Conservation (phyloP, 768 basidiomycete genomes). For the Auricularia heimuer region DNA sequence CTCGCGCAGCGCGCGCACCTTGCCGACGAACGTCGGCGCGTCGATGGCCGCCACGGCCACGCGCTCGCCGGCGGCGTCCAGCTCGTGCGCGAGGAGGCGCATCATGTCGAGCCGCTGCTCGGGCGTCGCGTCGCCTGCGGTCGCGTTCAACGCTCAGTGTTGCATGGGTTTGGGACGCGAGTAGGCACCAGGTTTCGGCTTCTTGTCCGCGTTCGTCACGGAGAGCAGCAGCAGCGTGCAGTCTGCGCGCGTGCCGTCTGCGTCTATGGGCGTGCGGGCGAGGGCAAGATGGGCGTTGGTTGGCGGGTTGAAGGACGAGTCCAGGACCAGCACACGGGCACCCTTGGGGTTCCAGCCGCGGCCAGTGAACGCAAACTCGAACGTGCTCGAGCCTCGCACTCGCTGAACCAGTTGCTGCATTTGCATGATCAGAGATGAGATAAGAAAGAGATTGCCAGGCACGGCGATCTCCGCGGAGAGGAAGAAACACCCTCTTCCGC, state of each 20-base stretch:
- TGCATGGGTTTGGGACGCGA: background rate
- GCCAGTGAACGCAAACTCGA: background rate
- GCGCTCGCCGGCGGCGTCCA: background rate
- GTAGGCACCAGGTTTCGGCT: constrained; percentile 32
- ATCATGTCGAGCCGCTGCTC: constrained; percentile 86
- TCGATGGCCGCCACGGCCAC: constrained; percentile 75
- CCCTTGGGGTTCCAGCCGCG: background rate
- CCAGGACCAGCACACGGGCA: constrained; percentile 39
- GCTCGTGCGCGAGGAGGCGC: constrained; percentile 39
- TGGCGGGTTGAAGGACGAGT: constrained; percentile 91
- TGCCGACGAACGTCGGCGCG: constrained; percentile 83
- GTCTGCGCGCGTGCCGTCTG: constrained; percentile 23
- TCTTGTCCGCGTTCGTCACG: constrained; percentile 80
- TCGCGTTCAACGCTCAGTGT: background rate
- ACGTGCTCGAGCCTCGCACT: background rate
- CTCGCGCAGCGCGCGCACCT: constrained; percentile 48
- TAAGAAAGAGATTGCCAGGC: background rate
- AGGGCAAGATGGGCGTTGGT: constrained; percentile 78
- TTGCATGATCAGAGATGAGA: background rate
- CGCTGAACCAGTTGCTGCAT: background rate
- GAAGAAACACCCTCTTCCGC: too few relatives aligned
- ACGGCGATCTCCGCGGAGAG: too few relatives aligned
- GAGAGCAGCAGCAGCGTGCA: constrained; percentile 74
- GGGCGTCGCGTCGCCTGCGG: constrained; percentile 53
- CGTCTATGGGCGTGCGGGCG: constrained; percentile 19